Conservation (phyloP, 148 eudicot genomes). For the Rhododendron ovatum region DNA sequence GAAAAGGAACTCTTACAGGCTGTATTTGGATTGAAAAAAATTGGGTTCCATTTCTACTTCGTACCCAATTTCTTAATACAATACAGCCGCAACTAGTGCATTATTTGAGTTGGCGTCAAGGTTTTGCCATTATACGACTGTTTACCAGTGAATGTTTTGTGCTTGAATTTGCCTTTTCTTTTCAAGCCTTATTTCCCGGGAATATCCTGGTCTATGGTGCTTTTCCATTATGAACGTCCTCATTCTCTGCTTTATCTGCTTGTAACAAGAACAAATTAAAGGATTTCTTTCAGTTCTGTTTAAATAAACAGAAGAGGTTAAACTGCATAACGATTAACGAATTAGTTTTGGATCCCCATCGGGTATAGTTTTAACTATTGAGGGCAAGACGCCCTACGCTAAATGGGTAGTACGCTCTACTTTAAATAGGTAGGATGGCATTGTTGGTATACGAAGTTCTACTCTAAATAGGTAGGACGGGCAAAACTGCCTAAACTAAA, state of each 20-base stretch:
- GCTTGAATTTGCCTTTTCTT: background rate
- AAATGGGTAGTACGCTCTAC: background rate
- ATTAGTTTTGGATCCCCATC: background rate
- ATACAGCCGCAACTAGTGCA: background rate
- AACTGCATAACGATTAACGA: background rate
- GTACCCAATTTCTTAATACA: background rate
- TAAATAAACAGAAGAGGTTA: background rate
- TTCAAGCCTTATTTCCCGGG: background rate
- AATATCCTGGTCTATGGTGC: background rate
- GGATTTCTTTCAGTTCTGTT: background rate
- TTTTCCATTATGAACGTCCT: background rate
- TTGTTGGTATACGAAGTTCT: too few relatives aligned
- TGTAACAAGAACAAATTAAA: background rate
- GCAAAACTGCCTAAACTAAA: background rate
- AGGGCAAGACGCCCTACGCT: background rate
- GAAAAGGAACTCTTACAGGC: background rate
- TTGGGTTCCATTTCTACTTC: too few relatives aligned
- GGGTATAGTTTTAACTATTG: background rate
- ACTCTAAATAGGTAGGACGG: background rate
- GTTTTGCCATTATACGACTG: background rate
- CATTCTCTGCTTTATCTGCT: background rate
- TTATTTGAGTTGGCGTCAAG: background rate
- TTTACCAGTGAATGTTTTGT: background rate
- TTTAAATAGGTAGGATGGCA: background rate
- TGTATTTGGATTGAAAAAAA: background rate